phyloP scores from a whole-genome alignment of 768 basidiomycete genomes.

The Rhodotorula taiwanensis region DNA sequence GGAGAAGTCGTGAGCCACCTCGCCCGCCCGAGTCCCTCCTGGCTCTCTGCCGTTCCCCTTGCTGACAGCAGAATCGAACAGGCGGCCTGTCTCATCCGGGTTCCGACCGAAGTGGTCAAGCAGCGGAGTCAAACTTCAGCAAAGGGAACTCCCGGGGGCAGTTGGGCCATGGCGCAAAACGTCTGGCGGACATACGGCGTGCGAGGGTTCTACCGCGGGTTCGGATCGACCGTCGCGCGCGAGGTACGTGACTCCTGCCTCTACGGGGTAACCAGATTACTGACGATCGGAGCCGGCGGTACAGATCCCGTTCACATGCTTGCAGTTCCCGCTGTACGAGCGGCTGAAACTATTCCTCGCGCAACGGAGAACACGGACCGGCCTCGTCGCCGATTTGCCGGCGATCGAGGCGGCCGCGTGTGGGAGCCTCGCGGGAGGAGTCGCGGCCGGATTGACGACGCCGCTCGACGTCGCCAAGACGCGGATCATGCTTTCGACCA shows the following conservation, averaged over 20 bases:
- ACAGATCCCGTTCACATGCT: constrained; percentile 90
- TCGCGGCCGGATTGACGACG: constrained; percentile 83
- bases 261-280: too few relatives aligned
- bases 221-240: constrained; percentile 66
- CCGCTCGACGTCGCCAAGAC: constrained; percentile 96
- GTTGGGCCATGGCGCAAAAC: constrained; percentile 5
- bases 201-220: constrained; percentile 79
- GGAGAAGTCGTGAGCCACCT: constrained; percentile 54
- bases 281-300: constrained; percentile 26
- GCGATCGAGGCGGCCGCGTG: constrained; percentile 60
- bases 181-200: constrained; percentile 57
- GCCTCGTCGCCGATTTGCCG: constrained; percentile 46
- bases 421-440: constrained; percentile 81
- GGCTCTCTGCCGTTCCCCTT: background rate
- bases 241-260: constrained; percentile 51
- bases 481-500: constrained; percentile 68
- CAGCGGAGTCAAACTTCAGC: constrained; percentile 76
- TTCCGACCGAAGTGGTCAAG: constrained; percentile 94
- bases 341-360: constrained; percentile 67
- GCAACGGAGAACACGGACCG: constrained; percentile 47
- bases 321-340: constrained; percentile 96
- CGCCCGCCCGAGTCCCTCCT: background rate
- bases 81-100: constrained; percentile 79
- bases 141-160: background rate
- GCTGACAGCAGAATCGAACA: too few relatives aligned